Conservation (phyloP, 257 asterid genomes). For the Solanum paucissectum region DNA sequence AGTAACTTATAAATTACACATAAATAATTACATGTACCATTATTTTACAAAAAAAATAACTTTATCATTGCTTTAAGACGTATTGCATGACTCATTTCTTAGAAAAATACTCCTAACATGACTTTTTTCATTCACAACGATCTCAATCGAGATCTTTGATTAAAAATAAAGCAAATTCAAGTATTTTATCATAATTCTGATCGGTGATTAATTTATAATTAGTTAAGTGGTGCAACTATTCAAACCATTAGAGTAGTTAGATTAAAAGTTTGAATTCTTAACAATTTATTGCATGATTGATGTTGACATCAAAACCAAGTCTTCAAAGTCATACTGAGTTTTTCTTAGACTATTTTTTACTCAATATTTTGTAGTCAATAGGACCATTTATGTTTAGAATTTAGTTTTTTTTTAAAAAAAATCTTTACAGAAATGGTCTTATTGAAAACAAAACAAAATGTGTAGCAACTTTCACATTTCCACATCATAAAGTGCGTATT, state of each 20-base stretch:
- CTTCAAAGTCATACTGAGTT: not conserved
- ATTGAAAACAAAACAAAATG: no score
- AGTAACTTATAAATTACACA: no score
- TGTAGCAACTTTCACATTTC: not conserved
- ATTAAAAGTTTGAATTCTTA: not conserved
- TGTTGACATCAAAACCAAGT: not conserved
- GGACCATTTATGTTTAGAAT: not conserved
- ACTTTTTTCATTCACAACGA: no score
- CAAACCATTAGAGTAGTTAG: not conserved
- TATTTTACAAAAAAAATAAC: no score
- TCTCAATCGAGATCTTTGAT: fast-evolving
- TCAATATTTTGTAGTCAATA: not conserved
- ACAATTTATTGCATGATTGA: not conserved
- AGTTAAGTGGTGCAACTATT: not conserved
- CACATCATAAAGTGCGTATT: not conserved
- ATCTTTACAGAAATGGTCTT: not conserved
- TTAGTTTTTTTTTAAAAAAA: not conserved
- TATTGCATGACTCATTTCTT: not conserved
- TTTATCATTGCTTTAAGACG: no score
- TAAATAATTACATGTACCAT: not conserved
- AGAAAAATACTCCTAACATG: not conserved
- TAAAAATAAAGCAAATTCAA: not conserved
- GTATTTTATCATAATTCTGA: not conserved
- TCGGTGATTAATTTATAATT: not conserved
- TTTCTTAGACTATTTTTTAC: not conserved